Evolutionary conservation across 768 basidiomycete genomes (phyloP).

Genomic region (Amanita pseudoporphyria): DNA sequence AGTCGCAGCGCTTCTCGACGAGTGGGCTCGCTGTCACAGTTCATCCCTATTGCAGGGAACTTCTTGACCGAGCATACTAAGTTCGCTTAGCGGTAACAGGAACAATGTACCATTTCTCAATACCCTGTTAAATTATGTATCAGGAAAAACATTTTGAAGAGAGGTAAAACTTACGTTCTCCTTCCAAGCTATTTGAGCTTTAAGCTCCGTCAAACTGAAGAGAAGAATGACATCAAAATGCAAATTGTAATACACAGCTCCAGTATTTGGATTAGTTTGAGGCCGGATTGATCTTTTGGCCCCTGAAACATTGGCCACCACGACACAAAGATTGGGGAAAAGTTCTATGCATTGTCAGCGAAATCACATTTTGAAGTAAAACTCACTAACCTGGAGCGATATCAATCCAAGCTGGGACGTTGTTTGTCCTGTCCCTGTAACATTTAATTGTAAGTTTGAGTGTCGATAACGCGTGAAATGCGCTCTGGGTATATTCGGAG

Average conservation of each 20-base stretch:
- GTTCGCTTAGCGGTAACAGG: no score
- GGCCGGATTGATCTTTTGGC: no score
- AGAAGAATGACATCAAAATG: conserved; percentile 32
- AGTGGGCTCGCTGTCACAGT: no score
- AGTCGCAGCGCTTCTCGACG: no score
- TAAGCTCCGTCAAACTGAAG: no score
- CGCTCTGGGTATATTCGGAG: conserved; percentile 3
- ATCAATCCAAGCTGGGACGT: no score
- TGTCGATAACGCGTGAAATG: conserved; percentile 8
- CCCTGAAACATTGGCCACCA: conserved; percentile 14
- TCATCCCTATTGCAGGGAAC: no score
- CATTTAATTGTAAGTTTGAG: conserved; percentile 8
- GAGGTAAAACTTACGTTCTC: no score
- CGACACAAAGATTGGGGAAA: no score
- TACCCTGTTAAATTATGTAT: conserved; percentile 9
- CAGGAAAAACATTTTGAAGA: not conserved
- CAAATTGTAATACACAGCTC: conserved; percentile 13
- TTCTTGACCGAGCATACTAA: no score
- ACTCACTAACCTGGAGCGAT: conserved; percentile 8
- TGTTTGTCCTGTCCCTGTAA: conserved; percentile 15
- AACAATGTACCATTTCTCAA: conserved; percentile 14
- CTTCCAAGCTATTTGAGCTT: no score
- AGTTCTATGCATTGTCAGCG: not conserved
- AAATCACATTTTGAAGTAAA: no score
- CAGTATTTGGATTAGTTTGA: not conserved